phyloP scores from a whole-genome alignment of 208 protist genomes.

The Eutreptiella sp. region DNA sequence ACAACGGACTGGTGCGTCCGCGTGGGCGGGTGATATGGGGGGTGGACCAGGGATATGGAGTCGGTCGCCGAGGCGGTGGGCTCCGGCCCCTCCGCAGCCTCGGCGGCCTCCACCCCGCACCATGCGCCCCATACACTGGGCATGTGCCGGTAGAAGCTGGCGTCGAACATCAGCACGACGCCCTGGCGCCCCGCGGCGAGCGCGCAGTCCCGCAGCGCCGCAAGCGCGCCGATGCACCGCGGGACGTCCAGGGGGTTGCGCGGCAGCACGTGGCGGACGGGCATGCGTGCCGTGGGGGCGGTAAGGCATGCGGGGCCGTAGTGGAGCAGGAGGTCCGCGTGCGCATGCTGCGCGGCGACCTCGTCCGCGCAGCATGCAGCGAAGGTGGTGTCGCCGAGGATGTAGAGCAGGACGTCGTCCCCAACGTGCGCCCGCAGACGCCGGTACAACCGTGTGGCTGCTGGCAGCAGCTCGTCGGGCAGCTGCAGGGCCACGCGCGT shows the following conservation, averaged over 20 bases:
- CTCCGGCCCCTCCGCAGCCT: constrained; percentile 1
- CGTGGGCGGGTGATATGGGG: too few relatives aligned
- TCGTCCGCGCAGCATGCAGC: constrained; percentile 80
- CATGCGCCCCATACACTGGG: constrained; percentile 32
- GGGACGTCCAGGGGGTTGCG: constrained; percentile 40
- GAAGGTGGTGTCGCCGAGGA: constrained; percentile 80
- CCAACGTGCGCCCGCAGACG: constrained; percentile 31
- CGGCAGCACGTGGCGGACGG: constrained; percentile 64
- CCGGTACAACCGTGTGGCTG: constrained; percentile 52
- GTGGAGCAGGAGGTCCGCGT: constrained; percentile 70
- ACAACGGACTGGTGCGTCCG: too few relatives aligned
- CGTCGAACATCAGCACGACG: neutral
- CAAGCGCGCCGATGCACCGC: neutral
- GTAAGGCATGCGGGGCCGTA: constrained; percentile 80
- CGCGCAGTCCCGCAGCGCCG: neutral
- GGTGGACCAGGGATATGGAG: too few relatives aligned
- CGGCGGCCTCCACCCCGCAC: constrained; percentile 30
- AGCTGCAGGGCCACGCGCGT: constrained; percentile 68
- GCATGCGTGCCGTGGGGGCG: constrained; percentile 57
- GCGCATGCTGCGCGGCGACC: constrained; percentile 75
- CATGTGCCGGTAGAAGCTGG: constrained; percentile 17
- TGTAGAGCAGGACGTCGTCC: constrained; percentile 48
- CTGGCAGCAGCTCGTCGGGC: constrained; percentile 66
- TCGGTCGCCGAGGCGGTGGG: too few relatives aligned
- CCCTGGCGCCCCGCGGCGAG: neutral